These are phyloP conservation scores for Parachlorella kessleri DNA, from an alignment of 139 green algal species.

Conservation along the genomic window DNA sequence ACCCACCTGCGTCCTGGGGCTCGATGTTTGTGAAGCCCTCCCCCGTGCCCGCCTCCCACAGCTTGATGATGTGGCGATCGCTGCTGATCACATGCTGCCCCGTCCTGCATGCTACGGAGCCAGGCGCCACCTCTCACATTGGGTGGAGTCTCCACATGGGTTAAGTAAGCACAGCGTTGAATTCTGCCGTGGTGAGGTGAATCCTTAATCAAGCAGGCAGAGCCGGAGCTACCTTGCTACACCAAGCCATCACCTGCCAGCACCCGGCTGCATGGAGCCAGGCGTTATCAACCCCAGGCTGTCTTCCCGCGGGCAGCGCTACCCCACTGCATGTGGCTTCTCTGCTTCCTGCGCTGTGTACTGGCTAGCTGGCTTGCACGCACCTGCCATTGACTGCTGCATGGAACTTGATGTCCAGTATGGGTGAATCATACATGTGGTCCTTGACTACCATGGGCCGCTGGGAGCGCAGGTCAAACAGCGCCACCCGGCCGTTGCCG, in stretches of 20 bases:
- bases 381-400: neutral
- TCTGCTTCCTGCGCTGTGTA: too few relatives aligned
- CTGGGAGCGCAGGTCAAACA: conserved; percentile 86
- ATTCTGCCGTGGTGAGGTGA: too few relatives aligned
- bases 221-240: too few relatives aligned
- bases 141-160: too few relatives aligned
- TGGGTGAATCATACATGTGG: conserved; percentile 93
- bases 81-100: conserved; percentile 73
- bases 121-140: too few relatives aligned
- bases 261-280: too few relatives aligned
- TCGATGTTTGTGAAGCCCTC: conserved; percentile 81
- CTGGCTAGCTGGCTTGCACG: neutral
- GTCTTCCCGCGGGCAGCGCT: too few relatives aligned
- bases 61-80: conserved; percentile 89
- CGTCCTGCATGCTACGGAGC: neutral
- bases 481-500: conserved; percentile 77
- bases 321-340: too few relatives aligned
- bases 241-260: too few relatives aligned
- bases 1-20: conserved; percentile 38
- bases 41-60: conserved; percentile 73
- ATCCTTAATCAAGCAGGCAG: too few relatives aligned
- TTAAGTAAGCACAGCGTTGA: too few relatives aligned
- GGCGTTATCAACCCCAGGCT: too few relatives aligned
- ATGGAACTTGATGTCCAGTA: conserved; percentile 97
- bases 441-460: conserved; percentile 89